A percentile compares a stretch with the other conserved stretches of the same genome.
phyloP scores from a whole-genome alignment of 495 filamentous ascomycete genomes.

The Penicillium lagena region DNA sequence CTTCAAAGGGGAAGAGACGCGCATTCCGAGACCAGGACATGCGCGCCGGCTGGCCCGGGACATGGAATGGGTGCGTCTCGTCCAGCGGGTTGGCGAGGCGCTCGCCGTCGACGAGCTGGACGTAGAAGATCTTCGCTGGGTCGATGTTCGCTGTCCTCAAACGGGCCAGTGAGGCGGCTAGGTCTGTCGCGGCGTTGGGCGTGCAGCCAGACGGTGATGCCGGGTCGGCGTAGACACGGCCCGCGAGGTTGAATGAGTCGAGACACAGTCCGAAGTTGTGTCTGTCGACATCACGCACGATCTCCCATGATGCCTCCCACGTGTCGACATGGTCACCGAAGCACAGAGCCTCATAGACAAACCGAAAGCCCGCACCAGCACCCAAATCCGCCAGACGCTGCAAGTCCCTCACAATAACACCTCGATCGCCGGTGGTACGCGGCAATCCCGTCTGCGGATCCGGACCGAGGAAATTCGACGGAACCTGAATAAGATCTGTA shows the following conservation, averaged over 20 bases:
- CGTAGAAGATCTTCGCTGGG: constrained; percentile 65
- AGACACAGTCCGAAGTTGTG: constrained; percentile 74
- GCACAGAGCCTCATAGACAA: constrained; percentile 71
- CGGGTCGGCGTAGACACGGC: constrained; percentile 67
- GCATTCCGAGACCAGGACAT: constrained; percentile 84
- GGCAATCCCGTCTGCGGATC: constrained; percentile 28
- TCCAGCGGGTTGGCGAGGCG: constrained; percentile 52
- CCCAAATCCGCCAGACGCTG: constrained; percentile 61
- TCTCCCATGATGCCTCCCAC: constrained; percentile 68
- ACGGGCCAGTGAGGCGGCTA: constrained; percentile 49
- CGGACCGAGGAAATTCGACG: constrained; percentile 60
- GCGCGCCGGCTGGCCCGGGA: constrained; percentile 52
- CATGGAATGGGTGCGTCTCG: constrained; percentile 57
- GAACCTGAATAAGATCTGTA: constrained; percentile 69
- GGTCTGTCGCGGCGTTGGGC: constrained; percentile 49
- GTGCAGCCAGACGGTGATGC: constrained; percentile 45
- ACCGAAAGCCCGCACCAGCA: constrained; percentile 44
- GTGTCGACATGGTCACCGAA: constrained; percentile 69
- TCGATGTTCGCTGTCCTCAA: constrained; percentile 51
- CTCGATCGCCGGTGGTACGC: constrained; percentile 46
- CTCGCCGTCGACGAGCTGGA: constrained; percentile 76
- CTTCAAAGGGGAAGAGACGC: constrained; percentile 68
- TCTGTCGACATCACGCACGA: constrained; percentile 59
- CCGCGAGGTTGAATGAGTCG: constrained; percentile 78
- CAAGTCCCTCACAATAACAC: constrained; percentile 59